Evolutionary conservation across 2,329 filamentous ascomycete species (phyloP).

Genomic region (Kalaharituber pfeilii): DNA sequence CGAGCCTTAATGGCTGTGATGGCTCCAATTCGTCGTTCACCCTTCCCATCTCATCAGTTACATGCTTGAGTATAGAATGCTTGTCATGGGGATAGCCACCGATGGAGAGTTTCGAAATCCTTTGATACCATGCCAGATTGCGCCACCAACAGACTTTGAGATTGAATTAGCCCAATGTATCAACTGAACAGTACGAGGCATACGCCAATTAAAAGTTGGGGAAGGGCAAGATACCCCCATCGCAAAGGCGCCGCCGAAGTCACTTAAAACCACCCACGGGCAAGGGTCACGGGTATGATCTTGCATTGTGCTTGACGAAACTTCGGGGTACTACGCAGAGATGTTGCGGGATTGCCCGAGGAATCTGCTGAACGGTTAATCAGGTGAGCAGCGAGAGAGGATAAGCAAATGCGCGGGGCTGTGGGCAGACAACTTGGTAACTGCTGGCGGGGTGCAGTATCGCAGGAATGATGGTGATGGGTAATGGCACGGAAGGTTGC

Average conservation of each 20-base stretch:
- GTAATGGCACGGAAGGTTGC: no score
- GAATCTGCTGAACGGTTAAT: no score
- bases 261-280: constrained; percentile 88
- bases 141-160: constrained; percentile 51
- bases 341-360: no score
- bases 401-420: no score
- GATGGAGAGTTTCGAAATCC: constrained; percentile 67
- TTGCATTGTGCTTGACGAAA: no score
- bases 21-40: constrained; percentile 87
- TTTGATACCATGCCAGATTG: constrained; percentile 94
- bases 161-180: constrained; percentile 1
- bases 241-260: constrained; percentile 90
- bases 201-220: neutral
- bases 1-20: constrained; percentile 95
- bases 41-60: constrained; percentile 35
- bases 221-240: constrained; percentile 59
- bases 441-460: no score
- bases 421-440: no score
- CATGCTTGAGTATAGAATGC: no score
- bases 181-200: neutral
- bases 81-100: constrained; percentile 11
- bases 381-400: no score
- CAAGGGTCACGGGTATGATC: constrained; percentile 96
- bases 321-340: no score
- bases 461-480: no score